These are phyloP conservation scores for Botryotinia globosa DNA, from an alignment of 2,329 filamentous ascomycete species.

Conservation along the genomic window DNA sequence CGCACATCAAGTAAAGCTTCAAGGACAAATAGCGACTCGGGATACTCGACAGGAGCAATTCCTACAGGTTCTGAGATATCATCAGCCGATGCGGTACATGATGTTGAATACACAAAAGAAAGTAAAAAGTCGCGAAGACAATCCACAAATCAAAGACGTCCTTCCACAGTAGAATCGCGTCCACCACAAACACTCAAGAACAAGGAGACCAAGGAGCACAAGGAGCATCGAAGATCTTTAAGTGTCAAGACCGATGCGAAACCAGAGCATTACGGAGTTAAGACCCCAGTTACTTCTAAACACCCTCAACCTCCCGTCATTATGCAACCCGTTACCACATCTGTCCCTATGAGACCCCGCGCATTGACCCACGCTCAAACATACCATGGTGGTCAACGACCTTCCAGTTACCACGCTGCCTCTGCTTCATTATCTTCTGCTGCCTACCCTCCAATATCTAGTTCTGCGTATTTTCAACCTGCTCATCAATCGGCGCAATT, in stretches of 20 bases:
- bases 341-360: constrained; percentile 16
- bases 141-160: constrained; percentile 3
- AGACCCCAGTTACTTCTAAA: background rate
- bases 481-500: constrained; percentile 8
- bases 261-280: constrained; percentile 15
- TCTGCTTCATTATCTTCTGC: background rate
- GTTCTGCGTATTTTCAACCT: constrained; percentile 16
- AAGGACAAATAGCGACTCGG: constrained; percentile 20
- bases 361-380: constrained; percentile 12
- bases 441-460: constrained; percentile 18
- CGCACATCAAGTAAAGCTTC: constrained; percentile 18
- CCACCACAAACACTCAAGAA: constrained; percentile 9
- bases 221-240: constrained; percentile 15
- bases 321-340: background rate
- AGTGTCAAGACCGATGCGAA: constrained; percentile 14
- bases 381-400: constrained; percentile 5
- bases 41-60: constrained; percentile 19
- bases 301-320: constrained; percentile 15
- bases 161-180: constrained; percentile 10
- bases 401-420: constrained; percentile 15
- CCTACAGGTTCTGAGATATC: constrained; percentile 16
- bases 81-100: constrained; percentile 5
- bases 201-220: constrained; percentile 14
- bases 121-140: constrained; percentile 13
- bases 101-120: constrained; percentile 8